Evolutionary conservation across 306 rosid species (phyloP), one percentile per base, ranked within the genome.

Genomic region (Citrullus colocynthis): DNA sequence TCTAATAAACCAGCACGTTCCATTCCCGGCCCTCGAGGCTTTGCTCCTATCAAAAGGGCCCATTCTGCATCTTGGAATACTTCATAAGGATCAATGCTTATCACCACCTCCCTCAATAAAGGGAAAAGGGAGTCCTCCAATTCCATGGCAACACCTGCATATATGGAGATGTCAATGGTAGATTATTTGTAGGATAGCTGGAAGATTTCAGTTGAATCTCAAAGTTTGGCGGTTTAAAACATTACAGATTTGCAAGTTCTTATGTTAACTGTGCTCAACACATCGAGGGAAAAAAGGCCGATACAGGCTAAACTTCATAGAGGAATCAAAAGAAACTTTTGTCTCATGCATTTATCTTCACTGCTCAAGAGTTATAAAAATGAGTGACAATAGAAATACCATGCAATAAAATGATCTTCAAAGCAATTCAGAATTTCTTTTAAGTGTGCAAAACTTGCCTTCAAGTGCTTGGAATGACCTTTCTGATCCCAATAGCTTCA

Each of bases 21-120:
- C 91, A 95, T 83, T 83, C 97, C 99, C 44, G 99, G 99, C 21
- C 99, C 99, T 84, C 99, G 91, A 84, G 99, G 99, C 82, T 90
- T 95, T 79, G 99, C 99, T 48, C 99, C 99, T 71, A 95, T 92
- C 64, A 95, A 83, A 80, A 95, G 85, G 34, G 97, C 97, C 99
- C 99, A 95, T 45, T 89, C 97, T 58, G 80, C 97, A 84, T 90
- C 97, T 95, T 89, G 92, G 91, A 92, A 95, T 57, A 95, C 97
- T 76, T 95, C 99, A 79, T 87, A 90, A 34, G 99, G 89, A 88
- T 95, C 93, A 83, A 91, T 85, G 70, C 99, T 83, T 77, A 95
- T 92, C 60, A 81, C 85, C 65, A 95, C 99, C 84, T 95, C 99
- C 82, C 97, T 88, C 78, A 95, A 69, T 82, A 95, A 80, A 52